A percentile compares a stretch with the other conserved stretches of the same genome.
phyloP scores from a whole-genome alignment of 108 stramenopile genomes.

The Discostella stelligeroides region DNA sequence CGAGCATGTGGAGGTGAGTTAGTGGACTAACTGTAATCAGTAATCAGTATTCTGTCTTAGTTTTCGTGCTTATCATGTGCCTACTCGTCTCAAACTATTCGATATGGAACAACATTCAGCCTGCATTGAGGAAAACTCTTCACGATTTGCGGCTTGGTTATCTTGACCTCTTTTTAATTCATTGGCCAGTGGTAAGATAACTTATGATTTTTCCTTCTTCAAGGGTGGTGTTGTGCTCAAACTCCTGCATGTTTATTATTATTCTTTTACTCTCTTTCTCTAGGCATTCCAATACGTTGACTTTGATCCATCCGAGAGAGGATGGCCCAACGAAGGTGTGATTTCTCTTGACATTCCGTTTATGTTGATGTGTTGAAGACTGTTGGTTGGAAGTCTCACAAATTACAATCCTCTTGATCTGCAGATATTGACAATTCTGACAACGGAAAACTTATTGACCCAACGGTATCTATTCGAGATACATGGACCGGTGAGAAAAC shows the following conservation, averaged over 20 bases:
- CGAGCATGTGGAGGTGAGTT: conserved; percentile 68
- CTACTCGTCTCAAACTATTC: no score
- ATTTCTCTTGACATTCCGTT: no score
- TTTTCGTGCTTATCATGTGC: no score
- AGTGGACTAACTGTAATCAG: neutral
- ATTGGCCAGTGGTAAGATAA: conserved; percentile 85
- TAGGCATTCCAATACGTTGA: conserved; percentile 78
- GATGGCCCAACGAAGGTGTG: conserved; percentile 72
- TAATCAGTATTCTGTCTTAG: no score
- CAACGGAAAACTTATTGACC: conserved; percentile 64
- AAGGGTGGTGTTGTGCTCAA: no score
- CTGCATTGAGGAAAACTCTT: conserved; percentile 73
- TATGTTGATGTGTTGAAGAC: no score
- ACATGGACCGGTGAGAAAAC: conserved; percentile 36
- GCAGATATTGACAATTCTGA: conserved; percentile 76
- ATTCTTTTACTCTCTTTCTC: neutral
- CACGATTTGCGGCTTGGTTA: conserved; percentile 82
- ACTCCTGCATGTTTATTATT: conserved; percentile 16
- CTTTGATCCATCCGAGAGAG: conserved; percentile 54
- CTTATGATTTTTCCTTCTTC: neutral
- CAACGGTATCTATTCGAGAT: conserved; percentile 56
- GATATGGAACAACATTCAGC: conserved; percentile 12
- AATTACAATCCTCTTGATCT: no score
- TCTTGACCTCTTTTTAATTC: conserved; percentile 88
- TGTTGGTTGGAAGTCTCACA: no score